Evolutionary conservation across 108 stramenopile genomes (phyloP).

Genomic region (Discostella stelligeroides): DNA sequence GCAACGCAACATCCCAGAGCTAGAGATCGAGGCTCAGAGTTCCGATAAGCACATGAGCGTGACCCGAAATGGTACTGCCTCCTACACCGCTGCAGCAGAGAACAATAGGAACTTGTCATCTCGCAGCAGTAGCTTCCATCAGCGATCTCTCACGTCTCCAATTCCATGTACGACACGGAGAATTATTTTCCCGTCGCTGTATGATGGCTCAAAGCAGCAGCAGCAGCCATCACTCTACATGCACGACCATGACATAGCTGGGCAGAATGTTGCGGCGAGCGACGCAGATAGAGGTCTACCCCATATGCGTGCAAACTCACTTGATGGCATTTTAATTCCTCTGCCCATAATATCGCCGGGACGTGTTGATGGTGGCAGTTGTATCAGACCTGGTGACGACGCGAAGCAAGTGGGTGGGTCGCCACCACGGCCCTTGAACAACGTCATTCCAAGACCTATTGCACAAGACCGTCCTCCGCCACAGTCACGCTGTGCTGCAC

Average conservation of each 20-base stretch:
- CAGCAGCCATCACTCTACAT: background rate
- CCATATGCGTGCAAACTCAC: background rate
- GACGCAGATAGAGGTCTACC: too few relatives aligned
- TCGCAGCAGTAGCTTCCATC: background rate
- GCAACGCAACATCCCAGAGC: too few relatives aligned
- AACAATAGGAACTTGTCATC: too few relatives aligned
- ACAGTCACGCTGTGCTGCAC: too few relatives aligned
- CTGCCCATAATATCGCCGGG: background rate
- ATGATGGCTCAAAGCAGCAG: background rate
- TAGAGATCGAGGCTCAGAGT: too few relatives aligned
- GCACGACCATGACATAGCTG: background rate
- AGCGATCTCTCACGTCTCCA: background rate
- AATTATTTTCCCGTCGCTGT: slow-evolving; percentile 7
- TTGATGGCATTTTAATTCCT: slow-evolving; percentile 6
- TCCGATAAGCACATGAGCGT: too few relatives aligned
- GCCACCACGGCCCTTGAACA: too few relatives aligned
- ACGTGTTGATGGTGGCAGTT: background rate
- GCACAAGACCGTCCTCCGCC: background rate
- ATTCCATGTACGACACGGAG: background rate
- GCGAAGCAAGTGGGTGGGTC: too few relatives aligned
- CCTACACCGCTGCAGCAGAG: too few relatives aligned
- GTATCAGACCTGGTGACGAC: background rate
- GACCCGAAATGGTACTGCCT: too few relatives aligned
- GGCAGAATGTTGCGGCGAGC: too few relatives aligned
- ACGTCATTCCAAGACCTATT: background rate